Conservation (phyloP, 2,329 filamentous ascomycete species). For the Diaporthe ampelina region DNA sequence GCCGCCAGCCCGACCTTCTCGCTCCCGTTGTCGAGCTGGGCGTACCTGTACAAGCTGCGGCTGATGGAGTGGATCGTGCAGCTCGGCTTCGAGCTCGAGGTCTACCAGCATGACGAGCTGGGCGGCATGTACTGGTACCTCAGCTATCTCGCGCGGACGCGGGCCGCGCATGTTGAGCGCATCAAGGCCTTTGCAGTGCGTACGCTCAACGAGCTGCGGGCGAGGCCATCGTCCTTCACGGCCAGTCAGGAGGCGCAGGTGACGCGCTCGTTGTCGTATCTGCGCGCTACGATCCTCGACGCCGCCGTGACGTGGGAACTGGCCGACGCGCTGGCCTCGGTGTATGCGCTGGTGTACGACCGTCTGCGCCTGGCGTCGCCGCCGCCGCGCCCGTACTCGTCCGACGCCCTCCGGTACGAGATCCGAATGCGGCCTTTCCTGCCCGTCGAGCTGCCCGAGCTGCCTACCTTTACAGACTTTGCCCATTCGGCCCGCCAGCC, state of each 20-base stretch:
- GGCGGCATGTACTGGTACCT: conserved; percentile 94
- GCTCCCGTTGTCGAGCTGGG: conserved; percentile 88
- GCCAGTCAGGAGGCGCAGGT: conserved; percentile 58
- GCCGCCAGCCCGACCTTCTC: conserved; percentile 71
- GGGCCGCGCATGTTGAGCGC: conserved; percentile 78
- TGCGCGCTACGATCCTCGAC: conserved; percentile 74
- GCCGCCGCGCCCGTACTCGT: conserved; percentile 74
- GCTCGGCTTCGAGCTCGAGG: conserved; percentile 92
- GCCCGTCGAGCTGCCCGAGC: conserved; percentile 74
- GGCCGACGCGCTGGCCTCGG: conserved; percentile 66
- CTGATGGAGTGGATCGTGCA: conserved; percentile 91
- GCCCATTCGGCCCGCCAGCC: conserved; percentile 56
- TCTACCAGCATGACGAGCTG: conserved; percentile 89
- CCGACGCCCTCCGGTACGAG: conserved; percentile 79
- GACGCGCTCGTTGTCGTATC: conserved; percentile 64
- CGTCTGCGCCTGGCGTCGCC: conserved; percentile 69
- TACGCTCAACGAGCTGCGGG: conserved; percentile 52
- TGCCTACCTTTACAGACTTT: conserved; percentile 76
- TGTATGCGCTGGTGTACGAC: conserved; percentile 74
- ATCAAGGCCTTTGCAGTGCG: conserved; percentile 76
- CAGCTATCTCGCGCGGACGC: conserved; percentile 77
- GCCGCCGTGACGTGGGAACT: conserved; percentile 73
- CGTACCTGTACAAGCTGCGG: conserved; percentile 89
- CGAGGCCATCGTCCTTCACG: conserved; percentile 45
- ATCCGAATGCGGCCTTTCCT: conserved; percentile 90